phyloP scores from a whole-genome alignment of 805 yeast genomes.

The Candida endomychidarum region DNA sequence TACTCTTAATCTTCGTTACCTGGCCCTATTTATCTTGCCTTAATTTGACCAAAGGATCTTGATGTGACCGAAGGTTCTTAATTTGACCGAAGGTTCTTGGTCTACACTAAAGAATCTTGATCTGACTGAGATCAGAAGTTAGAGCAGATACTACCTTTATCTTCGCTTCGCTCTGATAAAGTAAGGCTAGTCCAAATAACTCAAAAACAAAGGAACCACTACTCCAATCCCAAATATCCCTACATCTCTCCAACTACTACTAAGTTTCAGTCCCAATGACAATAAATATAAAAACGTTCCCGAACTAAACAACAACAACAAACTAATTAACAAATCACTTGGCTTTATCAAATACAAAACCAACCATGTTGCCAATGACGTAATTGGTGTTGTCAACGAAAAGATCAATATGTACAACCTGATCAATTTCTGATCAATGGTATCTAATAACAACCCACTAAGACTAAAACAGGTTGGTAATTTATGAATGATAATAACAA shows the following conservation, averaged over 20 bases:
- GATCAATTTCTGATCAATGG: conserved; percentile 30
- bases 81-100: no score
- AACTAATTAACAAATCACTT: conserved; percentile 46
- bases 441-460: conserved; percentile 49
- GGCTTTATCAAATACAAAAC: conserved; percentile 30
- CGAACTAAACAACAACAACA: conserved; percentile 61
- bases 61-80: no score
- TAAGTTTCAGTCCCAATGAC: conserved; percentile 46
- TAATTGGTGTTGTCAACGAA: conserved; percentile 59
- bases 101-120: no score
- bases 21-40: no score
- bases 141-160: no score
- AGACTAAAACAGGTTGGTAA: conserved; percentile 75
- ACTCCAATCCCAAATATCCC: conserved; percentile 23
- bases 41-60: no score
- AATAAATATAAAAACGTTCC: conserved; percentile 77
- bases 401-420: conserved; percentile 52
- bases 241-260: conserved; percentile 15
- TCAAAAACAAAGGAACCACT: conserved; percentile 26
- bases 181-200: conserved; percentile 25
- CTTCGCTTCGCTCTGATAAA: no score
- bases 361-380: conserved; percentile 53
- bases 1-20: no score
- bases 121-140: no score
- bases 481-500: conserved; percentile 68